phyloP scores from a whole-genome alignment of 306 rosid species.

The Castanospermum australe region DNA sequence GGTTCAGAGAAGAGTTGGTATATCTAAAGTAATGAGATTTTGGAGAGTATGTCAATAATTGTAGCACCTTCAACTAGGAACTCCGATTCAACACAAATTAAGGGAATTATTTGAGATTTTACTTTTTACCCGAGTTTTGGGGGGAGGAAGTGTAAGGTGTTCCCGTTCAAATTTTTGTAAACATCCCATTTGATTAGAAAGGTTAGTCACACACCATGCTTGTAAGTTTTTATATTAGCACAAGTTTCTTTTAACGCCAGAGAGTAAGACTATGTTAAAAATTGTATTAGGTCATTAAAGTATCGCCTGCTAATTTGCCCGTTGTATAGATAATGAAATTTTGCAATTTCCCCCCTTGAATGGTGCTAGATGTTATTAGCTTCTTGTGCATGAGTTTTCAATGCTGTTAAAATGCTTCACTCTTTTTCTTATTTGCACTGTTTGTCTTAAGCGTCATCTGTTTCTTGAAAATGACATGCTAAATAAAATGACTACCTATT shows the following conservation, averaged over 20 bases:
- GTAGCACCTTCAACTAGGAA: slow-evolving; percentile 10
- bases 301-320: too few relatives aligned
- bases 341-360: too few relatives aligned
- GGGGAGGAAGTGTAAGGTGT: not conserved
- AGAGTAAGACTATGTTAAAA: not conserved
- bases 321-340: too few relatives aligned
- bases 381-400: too few relatives aligned
- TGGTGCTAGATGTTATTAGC: too few relatives aligned
- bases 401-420: too few relatives aligned
- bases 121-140: not conserved
- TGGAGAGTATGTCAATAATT: not conserved
- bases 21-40: not conserved
- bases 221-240: not conserved
- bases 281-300: not conserved
- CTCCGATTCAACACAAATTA: not conserved
- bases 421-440: too few relatives aligned
- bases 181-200: not conserved
- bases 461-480: too few relatives aligned
- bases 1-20: slow-evolving; percentile 1
- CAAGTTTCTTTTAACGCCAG: not conserved
- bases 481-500: too few relatives aligned
- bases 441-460: too few relatives aligned
- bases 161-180: not conserved
- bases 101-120: not conserved
- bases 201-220: not conserved